Evolutionary conservation across 2,329 filamentous ascomycete genomes (phyloP).

Genomic region (Phaeosphaeriaceae sp.): DNA sequence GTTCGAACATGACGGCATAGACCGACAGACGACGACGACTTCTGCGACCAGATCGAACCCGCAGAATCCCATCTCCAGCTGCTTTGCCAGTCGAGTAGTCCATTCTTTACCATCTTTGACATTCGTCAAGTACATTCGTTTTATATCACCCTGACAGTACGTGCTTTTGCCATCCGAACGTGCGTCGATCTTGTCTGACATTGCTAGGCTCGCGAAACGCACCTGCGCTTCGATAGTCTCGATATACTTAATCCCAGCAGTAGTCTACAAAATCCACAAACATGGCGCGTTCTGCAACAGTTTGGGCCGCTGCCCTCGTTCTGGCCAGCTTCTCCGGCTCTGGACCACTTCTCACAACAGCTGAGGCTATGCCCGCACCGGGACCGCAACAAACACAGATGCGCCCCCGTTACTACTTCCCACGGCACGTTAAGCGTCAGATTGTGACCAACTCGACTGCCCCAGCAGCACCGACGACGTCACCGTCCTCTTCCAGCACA

Average conservation of each 20-base stretch:
- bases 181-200: constrained; percentile 20
- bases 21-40: constrained; percentile 24
- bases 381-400: constrained; percentile 42
- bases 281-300: constrained; percentile 54
- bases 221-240: constrained; percentile 26
- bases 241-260: constrained; percentile 34
- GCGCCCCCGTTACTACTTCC: constrained; percentile 56
- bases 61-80: constrained; percentile 41
- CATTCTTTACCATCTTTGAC: constrained; percentile 49
- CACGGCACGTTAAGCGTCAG: constrained; percentile 55
- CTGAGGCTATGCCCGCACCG: constrained; percentile 57
- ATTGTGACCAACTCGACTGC: constrained; percentile 46
- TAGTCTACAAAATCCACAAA: constrained; percentile 40
- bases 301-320: constrained; percentile 56
- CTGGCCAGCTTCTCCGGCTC: constrained; percentile 55
- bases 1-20: constrained; percentile 48
- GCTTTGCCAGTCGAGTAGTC: constrained; percentile 47
- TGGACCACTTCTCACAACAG: constrained; percentile 53
- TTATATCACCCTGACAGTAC: constrained; percentile 50
- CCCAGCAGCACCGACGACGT: constrained; percentile 31
- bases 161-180: constrained; percentile 6
- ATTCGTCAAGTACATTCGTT: constrained; percentile 62
- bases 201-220: constrained; percentile 20
- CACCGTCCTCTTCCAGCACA: constrained; percentile 28
- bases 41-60: constrained; percentile 32